A percentile compares a stretch with the other conserved stretches of the same genome.
phyloP scores from a whole-genome alignment of 495 filamentous ascomycete species.

The Xylaria acuta region DNA sequence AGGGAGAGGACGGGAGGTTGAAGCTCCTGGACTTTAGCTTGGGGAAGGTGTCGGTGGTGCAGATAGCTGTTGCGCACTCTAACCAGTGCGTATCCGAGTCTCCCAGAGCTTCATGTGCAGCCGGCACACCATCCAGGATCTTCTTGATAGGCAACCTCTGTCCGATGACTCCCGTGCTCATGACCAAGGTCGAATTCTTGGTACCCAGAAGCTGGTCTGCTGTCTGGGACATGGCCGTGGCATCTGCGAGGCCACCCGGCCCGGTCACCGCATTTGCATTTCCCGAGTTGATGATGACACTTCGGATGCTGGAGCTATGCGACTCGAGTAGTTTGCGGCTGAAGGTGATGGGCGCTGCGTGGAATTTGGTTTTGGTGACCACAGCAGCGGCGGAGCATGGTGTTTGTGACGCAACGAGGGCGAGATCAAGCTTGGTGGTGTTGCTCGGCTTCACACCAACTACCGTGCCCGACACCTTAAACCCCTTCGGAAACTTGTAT shows the following conservation, averaged over 20 bases:
- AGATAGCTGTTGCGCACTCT: constrained; percentile 86
- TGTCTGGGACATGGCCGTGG: constrained; percentile 76
- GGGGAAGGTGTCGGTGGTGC: constrained; percentile 98
- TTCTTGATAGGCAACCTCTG: constrained; percentile 93
- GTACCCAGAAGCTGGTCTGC: constrained; percentile 75
- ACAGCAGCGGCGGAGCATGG: constrained; percentile 94
- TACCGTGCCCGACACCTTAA: constrained; percentile 83
- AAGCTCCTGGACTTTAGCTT: constrained; percentile 90
- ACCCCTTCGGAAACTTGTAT: constrained; percentile 89
- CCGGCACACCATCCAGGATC: constrained; percentile 82
- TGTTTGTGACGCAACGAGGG: constrained; percentile 82
- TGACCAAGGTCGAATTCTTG: constrained; percentile 78
- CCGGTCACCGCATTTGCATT: constrained; percentile 98
- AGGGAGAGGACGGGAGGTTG: constrained; percentile 79
- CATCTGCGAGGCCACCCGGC: constrained; percentile 89
- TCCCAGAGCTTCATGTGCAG: constrained; percentile 71
- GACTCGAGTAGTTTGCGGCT: constrained; percentile 72
- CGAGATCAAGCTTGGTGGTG: constrained; percentile 86
- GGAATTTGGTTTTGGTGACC: constrained; percentile 98
- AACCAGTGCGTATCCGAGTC: constrained; percentile 86
- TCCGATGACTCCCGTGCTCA: constrained; percentile 98
- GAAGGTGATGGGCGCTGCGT: constrained; percentile 91
- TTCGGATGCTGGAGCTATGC: constrained; percentile 73
- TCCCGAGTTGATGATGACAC: constrained; percentile 92
- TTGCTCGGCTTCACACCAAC: constrained; percentile 94